Evolutionary conservation across 2,329 filamentous ascomycete genomes (phyloP).

Genomic region (Penicillium sp.): DNA sequence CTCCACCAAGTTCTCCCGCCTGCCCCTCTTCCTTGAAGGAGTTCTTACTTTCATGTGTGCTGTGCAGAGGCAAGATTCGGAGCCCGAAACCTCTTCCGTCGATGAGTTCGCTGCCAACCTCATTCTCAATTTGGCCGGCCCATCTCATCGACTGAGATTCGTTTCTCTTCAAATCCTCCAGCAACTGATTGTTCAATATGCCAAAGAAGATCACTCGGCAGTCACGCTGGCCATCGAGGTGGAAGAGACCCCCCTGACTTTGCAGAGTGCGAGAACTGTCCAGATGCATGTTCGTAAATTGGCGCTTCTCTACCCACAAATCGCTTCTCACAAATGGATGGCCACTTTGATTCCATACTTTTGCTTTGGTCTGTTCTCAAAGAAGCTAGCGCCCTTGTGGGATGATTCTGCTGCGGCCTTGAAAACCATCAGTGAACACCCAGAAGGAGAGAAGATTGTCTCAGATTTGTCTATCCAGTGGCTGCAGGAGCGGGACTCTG

Average conservation of each 20-base stretch:
- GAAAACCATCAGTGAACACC: constrained; percentile 73
- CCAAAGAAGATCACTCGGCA: constrained; percentile 53
- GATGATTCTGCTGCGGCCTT: constrained; percentile 79
- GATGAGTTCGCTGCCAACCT: constrained; percentile 69
- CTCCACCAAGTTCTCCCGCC: constrained; percentile 69
- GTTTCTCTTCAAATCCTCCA: constrained; percentile 75
- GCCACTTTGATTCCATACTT: constrained; percentile 77
- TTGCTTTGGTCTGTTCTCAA: constrained; percentile 86
- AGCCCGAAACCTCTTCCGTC: constrained; percentile 60
- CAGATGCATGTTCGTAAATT: constrained; percentile 87
- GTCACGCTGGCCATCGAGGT: constrained; percentile 72
- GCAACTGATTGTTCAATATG: constrained; percentile 59
- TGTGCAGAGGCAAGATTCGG: constrained; percentile 31
- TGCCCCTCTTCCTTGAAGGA: constrained; percentile 70
- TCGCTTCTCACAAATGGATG: constrained; percentile 68
- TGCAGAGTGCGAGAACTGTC: constrained; percentile 77
- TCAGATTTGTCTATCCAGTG: constrained; percentile 77
- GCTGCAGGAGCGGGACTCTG: constrained; percentile 59
- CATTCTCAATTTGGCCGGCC: constrained; percentile 74
- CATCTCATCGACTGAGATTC: constrained; percentile 75
- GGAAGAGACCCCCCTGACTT: constrained; percentile 77
- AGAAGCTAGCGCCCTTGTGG: constrained; percentile 85
- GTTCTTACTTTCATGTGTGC: constrained; percentile 59
- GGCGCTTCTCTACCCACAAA: constrained; percentile 65
- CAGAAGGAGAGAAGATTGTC: constrained; percentile 74